These are phyloP conservation scores for Penicillium tannophilum DNA, from an alignment of 495 filamentous ascomycete species.

Conservation along the genomic window DNA sequence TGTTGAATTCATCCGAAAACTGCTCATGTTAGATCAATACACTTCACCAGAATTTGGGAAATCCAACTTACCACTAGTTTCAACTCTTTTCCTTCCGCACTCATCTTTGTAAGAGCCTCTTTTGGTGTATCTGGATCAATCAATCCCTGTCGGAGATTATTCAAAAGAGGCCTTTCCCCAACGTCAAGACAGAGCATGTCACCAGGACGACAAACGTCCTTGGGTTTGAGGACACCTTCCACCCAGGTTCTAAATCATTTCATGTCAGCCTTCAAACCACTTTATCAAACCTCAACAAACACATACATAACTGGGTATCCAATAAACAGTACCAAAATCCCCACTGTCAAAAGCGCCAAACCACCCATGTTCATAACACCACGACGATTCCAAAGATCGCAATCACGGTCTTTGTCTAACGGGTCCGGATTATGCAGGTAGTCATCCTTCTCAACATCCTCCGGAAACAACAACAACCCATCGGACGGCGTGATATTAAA, in stretches of 20 bases:
- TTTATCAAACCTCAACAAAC: not conserved
- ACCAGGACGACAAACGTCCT: conserved; percentile 35
- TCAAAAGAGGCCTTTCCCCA: conserved; percentile 56
- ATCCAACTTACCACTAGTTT: conserved; percentile 60
- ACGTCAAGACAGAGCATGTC: conserved; percentile 61
- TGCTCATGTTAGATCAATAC: conserved; percentile 26
- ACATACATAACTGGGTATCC: conserved; percentile 74
- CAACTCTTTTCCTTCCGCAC: conserved; percentile 60
- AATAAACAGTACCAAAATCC: conserved; percentile 69
- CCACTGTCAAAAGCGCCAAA: conserved; percentile 60
- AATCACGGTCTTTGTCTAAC: conserved; percentile 64
- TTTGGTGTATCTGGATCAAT: conserved; percentile 75
- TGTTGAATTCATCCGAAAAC: conserved; percentile 83
- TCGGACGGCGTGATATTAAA: conserved; percentile 76
- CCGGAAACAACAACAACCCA: conserved; percentile 69
- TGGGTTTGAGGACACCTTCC: conserved; percentile 32
- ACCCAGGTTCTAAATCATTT: conserved; percentile 56
- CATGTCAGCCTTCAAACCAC: conserved; percentile 17
- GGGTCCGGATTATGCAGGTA: conserved; percentile 73
- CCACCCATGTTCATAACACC: conserved; percentile 71
- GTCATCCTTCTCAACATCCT: conserved; percentile 80
- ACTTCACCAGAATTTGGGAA: not conserved
- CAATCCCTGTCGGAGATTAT: conserved; percentile 60
- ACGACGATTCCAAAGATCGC: conserved; percentile 68
- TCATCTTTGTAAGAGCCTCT: conserved; percentile 57